A percentile compares a stretch with the other conserved stretches of the same genome.
phyloP scores from a whole-genome alignment of 2,329 filamentous ascomycete species.

The Colletotrichum euphorbiae region DNA sequence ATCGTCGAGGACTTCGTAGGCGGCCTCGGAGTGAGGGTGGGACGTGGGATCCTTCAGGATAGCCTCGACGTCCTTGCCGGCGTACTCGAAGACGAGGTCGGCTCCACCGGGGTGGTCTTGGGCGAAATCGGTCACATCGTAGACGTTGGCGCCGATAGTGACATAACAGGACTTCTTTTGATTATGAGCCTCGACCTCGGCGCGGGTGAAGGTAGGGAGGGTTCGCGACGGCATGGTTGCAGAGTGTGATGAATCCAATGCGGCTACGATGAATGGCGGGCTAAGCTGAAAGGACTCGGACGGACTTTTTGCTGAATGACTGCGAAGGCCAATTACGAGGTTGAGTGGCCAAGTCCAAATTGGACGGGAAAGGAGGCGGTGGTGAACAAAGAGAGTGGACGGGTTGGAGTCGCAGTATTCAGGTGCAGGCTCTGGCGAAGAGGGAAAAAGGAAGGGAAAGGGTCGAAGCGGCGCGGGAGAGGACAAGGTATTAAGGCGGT shows the following conservation, averaged over 20 bases:
- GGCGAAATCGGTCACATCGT: slow-evolving; percentile 93
- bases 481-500: slow-evolving; percentile 27
- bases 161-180: slow-evolving; percentile 90
- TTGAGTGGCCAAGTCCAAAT: slow-evolving; percentile 17
- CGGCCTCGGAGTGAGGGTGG: slow-evolving; percentile 88
- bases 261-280: slow-evolving; percentile 38
- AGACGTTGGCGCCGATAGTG: slow-evolving; percentile 88
- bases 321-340: slow-evolving; percentile 14
- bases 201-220: slow-evolving; percentile 83
- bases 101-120: slow-evolving; percentile 91
- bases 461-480: slow-evolving; percentile 7
- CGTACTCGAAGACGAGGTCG: slow-evolving; percentile 90
- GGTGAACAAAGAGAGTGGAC: slow-evolving; percentile 35
- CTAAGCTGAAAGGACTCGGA: slow-evolving; percentile 19
- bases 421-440: slow-evolving; percentile 26
- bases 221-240: slow-evolving; percentile 79
- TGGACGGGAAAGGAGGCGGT: slow-evolving; percentile 15
- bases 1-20: slow-evolving; percentile 96
- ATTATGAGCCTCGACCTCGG: slow-evolving; percentile 86
- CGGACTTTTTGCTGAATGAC: neutral
- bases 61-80: slow-evolving; percentile 83
- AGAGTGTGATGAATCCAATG: neutral
- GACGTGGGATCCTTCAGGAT: slow-evolving; percentile 87
- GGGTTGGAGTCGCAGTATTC: slow-evolving; percentile 26
- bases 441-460: neutral